phyloP scores from a whole-genome alignment of 2,329 filamentous ascomycete genomes.

The Periconia macrospinosa region DNA sequence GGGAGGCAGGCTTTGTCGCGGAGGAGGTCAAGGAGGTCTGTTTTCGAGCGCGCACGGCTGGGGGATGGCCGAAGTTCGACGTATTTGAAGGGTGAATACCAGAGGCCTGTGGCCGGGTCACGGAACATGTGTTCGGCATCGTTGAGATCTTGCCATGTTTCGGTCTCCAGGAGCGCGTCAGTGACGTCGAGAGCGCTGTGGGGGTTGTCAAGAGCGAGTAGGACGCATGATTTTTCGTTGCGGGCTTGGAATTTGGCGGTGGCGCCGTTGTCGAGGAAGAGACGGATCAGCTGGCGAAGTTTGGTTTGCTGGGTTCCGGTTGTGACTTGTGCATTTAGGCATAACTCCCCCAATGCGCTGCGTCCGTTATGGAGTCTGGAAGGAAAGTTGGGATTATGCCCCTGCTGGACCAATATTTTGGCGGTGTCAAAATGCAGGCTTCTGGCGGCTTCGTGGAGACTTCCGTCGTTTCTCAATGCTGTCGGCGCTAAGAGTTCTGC shows the following conservation, averaged over 20 bases:
- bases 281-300: conserved; percentile 53
- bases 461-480: conserved; percentile 65
- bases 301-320: conserved; percentile 34
- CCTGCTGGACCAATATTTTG: conserved; percentile 59
- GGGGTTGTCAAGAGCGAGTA: conserved; percentile 62
- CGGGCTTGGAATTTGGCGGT: conserved; percentile 58
- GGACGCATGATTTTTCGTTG: conserved; percentile 60
- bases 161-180: conserved; percentile 62
- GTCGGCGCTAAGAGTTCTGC: conserved; percentile 56
- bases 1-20: conserved; percentile 37
- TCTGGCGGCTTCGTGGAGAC: conserved; percentile 66
- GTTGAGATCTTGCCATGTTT: conserved; percentile 67
- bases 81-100: conserved; percentile 69
- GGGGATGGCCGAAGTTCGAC: conserved; percentile 41
- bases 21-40: conserved; percentile 30
- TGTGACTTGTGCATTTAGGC: conserved; percentile 56
- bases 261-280: conserved; percentile 59
- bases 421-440: conserved; percentile 61
- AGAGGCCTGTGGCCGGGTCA: conserved; percentile 50
- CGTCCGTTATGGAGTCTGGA: conserved; percentile 64
- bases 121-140: conserved; percentile 54
- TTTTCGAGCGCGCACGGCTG: conserved; percentile 19
- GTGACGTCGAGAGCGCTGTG: conserved; percentile 58
- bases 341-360: conserved; percentile 66
- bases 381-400: conserved; percentile 67